Evolutionary conservation across 805 yeast species (phyloP).

Genomic region (Cyberlindnera mrakii): DNA sequence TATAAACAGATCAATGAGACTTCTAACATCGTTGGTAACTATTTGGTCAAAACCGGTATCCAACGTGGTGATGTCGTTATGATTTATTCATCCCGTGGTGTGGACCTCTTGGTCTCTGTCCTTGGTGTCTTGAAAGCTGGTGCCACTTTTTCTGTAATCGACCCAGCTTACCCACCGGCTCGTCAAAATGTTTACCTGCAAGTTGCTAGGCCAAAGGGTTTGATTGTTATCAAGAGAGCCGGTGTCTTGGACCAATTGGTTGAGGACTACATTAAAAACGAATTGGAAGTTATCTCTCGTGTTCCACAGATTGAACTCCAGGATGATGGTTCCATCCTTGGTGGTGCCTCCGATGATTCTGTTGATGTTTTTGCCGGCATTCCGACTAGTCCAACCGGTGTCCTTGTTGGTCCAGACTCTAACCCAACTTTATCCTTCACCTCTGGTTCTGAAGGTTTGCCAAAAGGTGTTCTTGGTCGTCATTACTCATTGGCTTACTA

Average conservation of each 20-base stretch:
- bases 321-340: conserved; percentile 66
- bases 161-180: conserved; percentile 98
- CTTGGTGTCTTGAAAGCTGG: conserved; percentile 99
- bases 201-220: conserved; percentile 90
- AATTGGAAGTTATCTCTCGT: conserved; percentile 64
- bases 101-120: conserved; percentile 92
- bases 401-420: conserved; percentile 93
- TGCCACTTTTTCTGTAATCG: conserved; percentile 96
- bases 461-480: conserved; percentile 98
- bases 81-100: conserved; percentile 97
- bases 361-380: conserved; percentile 47
- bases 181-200: conserved; percentile 89
- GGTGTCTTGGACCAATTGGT: conserved; percentile 77
- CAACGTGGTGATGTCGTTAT: conserved; percentile 90
- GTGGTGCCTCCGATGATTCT: conserved; percentile 39
- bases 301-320: conserved; percentile 73
- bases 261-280: conserved; percentile 65
- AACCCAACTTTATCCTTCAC: conserved; percentile 96
- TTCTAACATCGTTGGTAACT: conserved; percentile 89
- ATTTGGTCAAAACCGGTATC: conserved; percentile 74
- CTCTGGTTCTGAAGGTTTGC: conserved; percentile 96
- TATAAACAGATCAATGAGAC: conserved; percentile 89
- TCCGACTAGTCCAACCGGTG: conserved; percentile 66
- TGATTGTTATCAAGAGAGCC: conserved; percentile 86
- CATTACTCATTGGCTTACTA: conserved; percentile 95